Percentiles rank a stretch among this genome's conserved stretches.
Evolutionary conservation across 495 filamentous ascomycete species (phyloP).

Genomic region (Terfezia boudieri): DNA sequence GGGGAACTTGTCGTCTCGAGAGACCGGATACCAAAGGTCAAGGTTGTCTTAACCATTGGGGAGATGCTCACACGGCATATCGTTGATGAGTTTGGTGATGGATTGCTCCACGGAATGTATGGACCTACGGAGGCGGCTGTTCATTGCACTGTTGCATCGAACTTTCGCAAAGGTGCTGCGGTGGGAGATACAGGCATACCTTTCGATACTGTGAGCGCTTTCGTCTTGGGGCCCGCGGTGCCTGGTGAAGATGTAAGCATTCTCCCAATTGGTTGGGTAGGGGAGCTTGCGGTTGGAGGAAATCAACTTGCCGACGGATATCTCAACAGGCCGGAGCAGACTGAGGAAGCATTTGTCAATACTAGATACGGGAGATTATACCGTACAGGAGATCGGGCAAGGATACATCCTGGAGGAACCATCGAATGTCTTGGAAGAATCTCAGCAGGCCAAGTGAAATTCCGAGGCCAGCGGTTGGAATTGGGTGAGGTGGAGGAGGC

Average conservation of each 20-base stretch:
- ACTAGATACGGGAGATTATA: slow-evolving; percentile 37
- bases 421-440: slow-evolving; percentile 72
- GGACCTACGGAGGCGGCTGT: slow-evolving; percentile 71
- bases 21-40: slow-evolving; percentile 35
- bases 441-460: slow-evolving; percentile 53
- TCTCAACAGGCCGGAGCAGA: slow-evolving; percentile 62
- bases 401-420: slow-evolving; percentile 40
- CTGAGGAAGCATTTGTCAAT: slow-evolving; percentile 38
- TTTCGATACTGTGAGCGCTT: slow-evolving; percentile 53
- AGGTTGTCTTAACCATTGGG: slow-evolving; percentile 55
- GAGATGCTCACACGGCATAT: slow-evolving; percentile 63
- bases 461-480: slow-evolving; percentile 62
- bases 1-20: slow-evolving; percentile 41
- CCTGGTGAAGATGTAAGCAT: slow-evolving; percentile 22
- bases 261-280: slow-evolving; percentile 41
- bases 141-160: slow-evolving; percentile 39
- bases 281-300: slow-evolving; percentile 69
- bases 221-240: slow-evolving; percentile 31
- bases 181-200: slow-evolving; percentile 49
- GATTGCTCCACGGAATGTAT: slow-evolving; percentile 65
- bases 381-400: slow-evolving; percentile 65
- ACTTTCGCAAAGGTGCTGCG: slow-evolving; percentile 25
- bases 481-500: slow-evolving; percentile 64
- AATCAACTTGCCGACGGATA: slow-evolving; percentile 59
- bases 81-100: slow-evolving; percentile 46